phyloP scores from a whole-genome alignment of 495 filamentous ascomycete genomes.

The Baudoinia panamericana region DNA sequence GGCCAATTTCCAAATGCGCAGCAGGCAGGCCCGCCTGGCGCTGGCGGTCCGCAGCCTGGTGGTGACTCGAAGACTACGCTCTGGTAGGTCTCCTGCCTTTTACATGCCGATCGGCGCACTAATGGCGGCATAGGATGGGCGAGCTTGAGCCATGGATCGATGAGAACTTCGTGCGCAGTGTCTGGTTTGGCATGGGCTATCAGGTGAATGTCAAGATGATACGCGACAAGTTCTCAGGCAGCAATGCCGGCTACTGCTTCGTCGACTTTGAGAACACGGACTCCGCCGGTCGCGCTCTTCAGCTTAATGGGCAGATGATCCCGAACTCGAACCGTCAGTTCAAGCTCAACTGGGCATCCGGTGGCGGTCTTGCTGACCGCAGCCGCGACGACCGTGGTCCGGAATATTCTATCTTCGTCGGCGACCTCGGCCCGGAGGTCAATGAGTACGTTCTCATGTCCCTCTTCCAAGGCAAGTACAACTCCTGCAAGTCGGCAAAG shows the following conservation, averaged over 20 bases:
- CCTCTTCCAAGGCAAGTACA: conserved; percentile 90
- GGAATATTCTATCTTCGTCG: conserved; percentile 94
- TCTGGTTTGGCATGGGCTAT: conserved; percentile 85
- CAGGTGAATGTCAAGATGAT: conserved; percentile 99
- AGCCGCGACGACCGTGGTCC: conserved; percentile 91
- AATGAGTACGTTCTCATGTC: conserved; percentile 97
- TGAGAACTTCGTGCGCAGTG: conserved; percentile 90
- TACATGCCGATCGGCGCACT: neutral
- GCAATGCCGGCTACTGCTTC: conserved; percentile 98
- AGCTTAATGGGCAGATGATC: conserved; percentile 77
- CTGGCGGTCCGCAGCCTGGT: conserved; percentile 38
- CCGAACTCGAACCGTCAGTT: conserved; percentile 91
- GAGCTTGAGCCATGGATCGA: conserved; percentile 99
- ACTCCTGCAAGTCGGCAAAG: conserved; percentile 97
- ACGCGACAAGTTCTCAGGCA: conserved; percentile 97
- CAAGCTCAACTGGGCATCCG: conserved; percentile 99
- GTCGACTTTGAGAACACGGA: conserved; percentile 79
- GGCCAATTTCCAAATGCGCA: conserved; percentile 7
- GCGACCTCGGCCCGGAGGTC: conserved; percentile 93
- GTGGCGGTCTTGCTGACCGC: conserved; percentile 86
- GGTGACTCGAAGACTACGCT: conserved; percentile 62
- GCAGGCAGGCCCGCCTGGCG: conserved; percentile 20
- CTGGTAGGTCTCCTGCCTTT: conserved; percentile 43
- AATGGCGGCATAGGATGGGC: conserved; percentile 64
- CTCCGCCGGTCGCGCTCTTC: conserved; percentile 79